These are phyloP conservation scores for slime mould (Dictyostelium discoideum) DNA, from an alignment of 78 protist species.

Conservation along the genomic window DNA sequence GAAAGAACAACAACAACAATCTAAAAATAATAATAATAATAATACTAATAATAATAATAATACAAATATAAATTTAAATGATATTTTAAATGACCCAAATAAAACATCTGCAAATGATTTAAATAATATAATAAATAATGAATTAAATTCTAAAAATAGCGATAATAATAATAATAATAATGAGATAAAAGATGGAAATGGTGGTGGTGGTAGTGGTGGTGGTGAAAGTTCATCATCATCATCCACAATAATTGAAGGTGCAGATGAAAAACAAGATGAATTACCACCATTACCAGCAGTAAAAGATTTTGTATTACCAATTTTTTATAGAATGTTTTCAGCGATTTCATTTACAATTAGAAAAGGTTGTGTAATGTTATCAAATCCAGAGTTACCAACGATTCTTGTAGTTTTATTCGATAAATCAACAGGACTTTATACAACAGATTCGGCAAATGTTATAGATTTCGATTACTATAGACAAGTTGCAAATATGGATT, in stretches of 20 bases:
- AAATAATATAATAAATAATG: slow-evolving; percentile 1
- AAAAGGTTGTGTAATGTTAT: slow-evolving; percentile 75
- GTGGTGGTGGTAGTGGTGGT: background rate
- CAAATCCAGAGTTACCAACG: slow-evolving; percentile 73
- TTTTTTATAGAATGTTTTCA: slow-evolving; percentile 69
- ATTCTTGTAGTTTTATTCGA: slow-evolving; percentile 42
- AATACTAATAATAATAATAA: background rate
- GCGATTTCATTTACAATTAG: slow-evolving; percentile 44
- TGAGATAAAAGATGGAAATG: background rate
- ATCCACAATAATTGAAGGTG: background rate
- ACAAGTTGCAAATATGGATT: slow-evolving; percentile 38
- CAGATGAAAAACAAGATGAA: background rate
- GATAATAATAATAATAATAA: background rate
- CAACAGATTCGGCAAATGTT: slow-evolving; percentile 27
- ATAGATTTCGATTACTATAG: slow-evolving; percentile 64
- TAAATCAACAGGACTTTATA: slow-evolving; percentile 53
- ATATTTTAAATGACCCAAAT: slow-evolving; percentile 1
- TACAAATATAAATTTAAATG: background rate
- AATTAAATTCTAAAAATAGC: background rate
- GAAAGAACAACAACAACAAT: background rate
- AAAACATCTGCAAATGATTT: background rate
- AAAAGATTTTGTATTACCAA: slow-evolving; percentile 58
- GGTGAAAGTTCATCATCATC: background rate
- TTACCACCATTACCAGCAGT: slow-evolving; percentile 44
- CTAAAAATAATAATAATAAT: background rate